Percentiles rank a stretch among this genome's conserved stretches.
Evolutionary conservation across 169 alveolate species (phyloP).

Genomic region (Plasmodium billcollinsi): DNA sequence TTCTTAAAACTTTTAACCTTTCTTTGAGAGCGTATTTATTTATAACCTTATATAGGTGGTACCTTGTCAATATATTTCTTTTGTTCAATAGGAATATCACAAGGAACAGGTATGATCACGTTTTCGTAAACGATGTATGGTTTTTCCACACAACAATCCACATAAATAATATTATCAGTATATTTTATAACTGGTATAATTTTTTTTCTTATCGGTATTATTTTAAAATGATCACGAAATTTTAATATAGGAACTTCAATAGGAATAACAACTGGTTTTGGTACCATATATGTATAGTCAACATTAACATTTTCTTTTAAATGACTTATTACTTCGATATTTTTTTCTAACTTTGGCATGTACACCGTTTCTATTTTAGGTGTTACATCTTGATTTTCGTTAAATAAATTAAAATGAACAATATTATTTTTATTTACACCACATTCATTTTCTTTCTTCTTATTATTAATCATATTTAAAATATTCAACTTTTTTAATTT

Average conservation of each 20-base stretch:
- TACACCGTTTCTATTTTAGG: slow-evolving; percentile 72
- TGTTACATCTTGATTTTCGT: slow-evolving; percentile 4
- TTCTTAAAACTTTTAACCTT: background rate
- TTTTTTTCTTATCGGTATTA: slow-evolving; percentile 81
- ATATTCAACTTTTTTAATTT: background rate
- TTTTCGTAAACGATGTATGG: slow-evolving; percentile 82
- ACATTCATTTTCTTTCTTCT: background rate
- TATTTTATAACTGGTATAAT: slow-evolving; percentile 81
- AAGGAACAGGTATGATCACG: slow-evolving; percentile 79
- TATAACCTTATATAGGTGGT: slow-evolving; percentile 20
- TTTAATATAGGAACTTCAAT: slow-evolving; percentile 82
- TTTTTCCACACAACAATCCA: slow-evolving; percentile 82
- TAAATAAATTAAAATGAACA: slow-evolving; percentile 35
- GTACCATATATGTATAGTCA: slow-evolving; percentile 80
- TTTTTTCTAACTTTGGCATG: slow-evolving; percentile 63
- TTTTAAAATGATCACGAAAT: slow-evolving; percentile 80
- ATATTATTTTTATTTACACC: background rate
- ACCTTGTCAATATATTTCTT: slow-evolving; percentile 54
- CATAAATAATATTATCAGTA: slow-evolving; percentile 82
- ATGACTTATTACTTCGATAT: slow-evolving; percentile 49
- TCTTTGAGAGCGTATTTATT: background rate
- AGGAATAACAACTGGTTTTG: slow-evolving; percentile 84
- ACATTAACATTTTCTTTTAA: slow-evolving; percentile 64
- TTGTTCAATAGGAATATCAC: slow-evolving; percentile 77
- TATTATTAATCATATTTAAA: slow-evolving; percentile 2